Conservation (phyloP, 352 stramenopile genomes). For the Pythium volutum region DNA sequence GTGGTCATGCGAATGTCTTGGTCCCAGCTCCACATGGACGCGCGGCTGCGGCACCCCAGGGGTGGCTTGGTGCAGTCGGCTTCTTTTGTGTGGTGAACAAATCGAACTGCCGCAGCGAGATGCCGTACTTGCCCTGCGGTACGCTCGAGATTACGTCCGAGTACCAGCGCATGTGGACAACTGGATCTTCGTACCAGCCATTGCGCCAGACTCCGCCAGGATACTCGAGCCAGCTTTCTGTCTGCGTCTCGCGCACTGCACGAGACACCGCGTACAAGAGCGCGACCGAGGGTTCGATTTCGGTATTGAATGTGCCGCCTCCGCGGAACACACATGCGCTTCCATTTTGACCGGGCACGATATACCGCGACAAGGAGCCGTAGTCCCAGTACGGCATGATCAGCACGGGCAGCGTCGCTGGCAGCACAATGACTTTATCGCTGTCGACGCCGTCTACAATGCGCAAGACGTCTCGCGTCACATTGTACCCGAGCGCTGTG, state of each 20-base stretch:
- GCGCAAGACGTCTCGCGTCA: conserved; percentile 25
- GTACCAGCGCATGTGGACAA: too few relatives aligned
- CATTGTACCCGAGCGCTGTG: conserved; percentile 25
- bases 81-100: too few relatives aligned
- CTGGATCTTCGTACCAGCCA: conserved; percentile 36
- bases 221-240: background rate
- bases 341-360: conserved; percentile 34
- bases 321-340: conserved; percentile 44
- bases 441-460: conserved; percentile 18
- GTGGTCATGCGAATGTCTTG: too few relatives aligned
- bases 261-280: background rate
- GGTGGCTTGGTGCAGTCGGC: too few relatives aligned
- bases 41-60: too few relatives aligned
- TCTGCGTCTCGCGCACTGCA: background rate
- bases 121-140: too few relatives aligned
- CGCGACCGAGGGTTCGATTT: too few relatives aligned
- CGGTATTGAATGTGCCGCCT: too few relatives aligned
- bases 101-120: too few relatives aligned
- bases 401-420: conserved; percentile 36
- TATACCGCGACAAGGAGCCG: conserved; percentile 23
- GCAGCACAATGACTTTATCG: conserved; percentile 28
- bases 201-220: conserved; percentile 31
- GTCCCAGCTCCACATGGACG: too few relatives aligned
- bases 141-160: too few relatives aligned
- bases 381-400: conserved; percentile 50